Evolutionary conservation across 75 land plant genomes (phyloP).

Genomic region (Sequoiadendron giganteum): DNA sequence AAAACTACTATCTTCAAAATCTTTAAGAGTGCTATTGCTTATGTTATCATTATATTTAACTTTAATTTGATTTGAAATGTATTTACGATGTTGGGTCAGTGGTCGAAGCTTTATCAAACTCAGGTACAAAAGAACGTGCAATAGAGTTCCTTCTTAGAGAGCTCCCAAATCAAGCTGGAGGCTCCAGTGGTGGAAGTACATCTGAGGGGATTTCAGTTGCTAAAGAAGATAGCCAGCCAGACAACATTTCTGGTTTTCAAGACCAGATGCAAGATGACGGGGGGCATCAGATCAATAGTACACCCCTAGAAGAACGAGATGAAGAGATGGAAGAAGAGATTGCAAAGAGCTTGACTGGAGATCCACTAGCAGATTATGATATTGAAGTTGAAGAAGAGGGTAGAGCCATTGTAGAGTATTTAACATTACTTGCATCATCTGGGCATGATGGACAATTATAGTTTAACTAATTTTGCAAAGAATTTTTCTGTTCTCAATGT

Average conservation of each 20-base stretch:
- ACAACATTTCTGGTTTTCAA: background rate
- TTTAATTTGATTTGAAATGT: background rate
- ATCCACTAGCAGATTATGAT: conserved; percentile 81
- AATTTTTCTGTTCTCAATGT: background rate
- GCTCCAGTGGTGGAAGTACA: background rate
- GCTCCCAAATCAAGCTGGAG: background rate
- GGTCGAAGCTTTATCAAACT: conserved; percentile 35
- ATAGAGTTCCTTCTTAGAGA: conserved; percentile 30
- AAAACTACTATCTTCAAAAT: background rate
- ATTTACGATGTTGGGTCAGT: conserved; percentile 19
- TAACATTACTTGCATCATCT: conserved; percentile 48
- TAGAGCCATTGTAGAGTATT: conserved; percentile 81
- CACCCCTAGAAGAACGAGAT: conserved; percentile 41
- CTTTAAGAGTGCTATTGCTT: background rate
- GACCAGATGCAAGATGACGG: background rate
- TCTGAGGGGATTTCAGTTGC: background rate
- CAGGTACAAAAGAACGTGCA: conserved; percentile 27
- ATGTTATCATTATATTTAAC: background rate
- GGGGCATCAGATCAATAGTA: conserved; percentile 7
- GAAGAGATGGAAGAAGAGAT: conserved; percentile 87
- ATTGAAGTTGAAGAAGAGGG: conserved; percentile 90
- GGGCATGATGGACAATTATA: background rate
- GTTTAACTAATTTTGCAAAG: background rate
- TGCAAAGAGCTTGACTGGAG: conserved; percentile 60
- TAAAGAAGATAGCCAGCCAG: conserved; percentile 3